phyloP scores from a whole-genome alignment of 2,329 filamentous ascomycete genomes.

The Colletotrichum sublineola region DNA sequence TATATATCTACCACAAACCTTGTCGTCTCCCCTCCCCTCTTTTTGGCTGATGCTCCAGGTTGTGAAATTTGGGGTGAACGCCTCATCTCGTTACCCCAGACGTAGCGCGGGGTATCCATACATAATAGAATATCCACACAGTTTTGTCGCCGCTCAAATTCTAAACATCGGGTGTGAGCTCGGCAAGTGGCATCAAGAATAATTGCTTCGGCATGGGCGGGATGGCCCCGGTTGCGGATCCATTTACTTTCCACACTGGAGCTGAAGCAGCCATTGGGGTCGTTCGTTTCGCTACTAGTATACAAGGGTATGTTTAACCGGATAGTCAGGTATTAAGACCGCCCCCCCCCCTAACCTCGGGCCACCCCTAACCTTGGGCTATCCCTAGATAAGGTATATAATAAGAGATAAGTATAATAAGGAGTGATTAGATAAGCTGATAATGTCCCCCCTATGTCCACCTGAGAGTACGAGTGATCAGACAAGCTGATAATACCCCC shows the following conservation, averaged over 20 bases:
- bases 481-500: too few relatives aligned
- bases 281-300: not conserved
- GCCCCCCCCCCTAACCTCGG: too few relatives aligned
- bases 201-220: constrained; percentile 1
- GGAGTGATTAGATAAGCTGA: too few relatives aligned
- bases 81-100: constrained; percentile 24
- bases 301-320: too few relatives aligned
- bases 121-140: constrained; percentile 17
- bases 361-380: too few relatives aligned
- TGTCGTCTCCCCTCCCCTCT: not conserved
- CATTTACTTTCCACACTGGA: constrained; percentile 13
- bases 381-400: too few relatives aligned
- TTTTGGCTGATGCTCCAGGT: not conserved
- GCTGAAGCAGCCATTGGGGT: constrained; percentile 14
- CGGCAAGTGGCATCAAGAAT: constrained; percentile 14
- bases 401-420: too few relatives aligned
- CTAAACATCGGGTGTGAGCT: constrained; percentile 19
- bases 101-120: constrained; percentile 30
- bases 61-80: constrained; percentile 12
- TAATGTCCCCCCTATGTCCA: too few relatives aligned
- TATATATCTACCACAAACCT: not conserved
- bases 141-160: constrained; percentile 12
- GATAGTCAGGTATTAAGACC: too few relatives aligned
- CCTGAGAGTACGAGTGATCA: too few relatives aligned
- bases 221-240: constrained; percentile 19